These are phyloP conservation scores for Apiotrichum porosum DNA, from an alignment of 1,284 basidiomycete genomes.

Conservation along the genomic window DNA sequence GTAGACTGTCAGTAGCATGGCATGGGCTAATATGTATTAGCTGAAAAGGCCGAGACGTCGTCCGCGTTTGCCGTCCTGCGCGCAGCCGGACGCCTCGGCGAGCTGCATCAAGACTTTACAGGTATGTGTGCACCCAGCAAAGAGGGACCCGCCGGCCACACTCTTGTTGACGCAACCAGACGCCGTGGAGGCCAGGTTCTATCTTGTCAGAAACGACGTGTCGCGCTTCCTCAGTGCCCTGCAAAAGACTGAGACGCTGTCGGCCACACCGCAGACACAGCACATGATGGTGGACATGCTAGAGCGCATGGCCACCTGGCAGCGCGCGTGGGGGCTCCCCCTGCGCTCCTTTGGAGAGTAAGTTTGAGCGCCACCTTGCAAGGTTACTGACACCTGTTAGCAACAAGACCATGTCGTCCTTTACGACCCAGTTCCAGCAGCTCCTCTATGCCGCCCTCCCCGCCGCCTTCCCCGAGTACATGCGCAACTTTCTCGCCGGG, in stretches of 20 bases:
- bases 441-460: conserved; percentile 42
- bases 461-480: conserved; percentile 32
- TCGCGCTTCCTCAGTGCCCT: conserved; percentile 18
- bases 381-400: conserved; percentile 18
- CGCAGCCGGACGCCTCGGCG: conserved; percentile 8
- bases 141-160: too few relatives aligned
- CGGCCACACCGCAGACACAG: background rate
- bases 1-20: too few relatives aligned
- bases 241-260: too few relatives aligned
- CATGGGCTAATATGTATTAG: too few relatives aligned
- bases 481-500: conserved; percentile 31
- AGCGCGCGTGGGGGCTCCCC: conserved; percentile 41
- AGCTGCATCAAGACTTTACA: conserved; percentile 30
- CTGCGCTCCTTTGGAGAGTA: conserved; percentile 38
- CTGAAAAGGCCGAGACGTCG: conserved; percentile 11
- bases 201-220: conserved; percentile 35
- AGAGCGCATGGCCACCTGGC: conserved; percentile 41
- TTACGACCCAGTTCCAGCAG: conserved; percentile 34
- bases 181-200: conserved; percentile 31
- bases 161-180: conserved; percentile 18
- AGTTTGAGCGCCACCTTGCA: too few relatives aligned
- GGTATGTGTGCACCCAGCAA: too few relatives aligned
- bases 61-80: conserved; percentile 22
- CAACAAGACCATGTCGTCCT: conserved; percentile 22
- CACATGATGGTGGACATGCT: conserved; percentile 33